A percentile compares a stretch with the other conserved stretches of the same genome.
phyloP scores from a whole-genome alignment of 139 green algal species.

The Chlorella sp. region DNA sequence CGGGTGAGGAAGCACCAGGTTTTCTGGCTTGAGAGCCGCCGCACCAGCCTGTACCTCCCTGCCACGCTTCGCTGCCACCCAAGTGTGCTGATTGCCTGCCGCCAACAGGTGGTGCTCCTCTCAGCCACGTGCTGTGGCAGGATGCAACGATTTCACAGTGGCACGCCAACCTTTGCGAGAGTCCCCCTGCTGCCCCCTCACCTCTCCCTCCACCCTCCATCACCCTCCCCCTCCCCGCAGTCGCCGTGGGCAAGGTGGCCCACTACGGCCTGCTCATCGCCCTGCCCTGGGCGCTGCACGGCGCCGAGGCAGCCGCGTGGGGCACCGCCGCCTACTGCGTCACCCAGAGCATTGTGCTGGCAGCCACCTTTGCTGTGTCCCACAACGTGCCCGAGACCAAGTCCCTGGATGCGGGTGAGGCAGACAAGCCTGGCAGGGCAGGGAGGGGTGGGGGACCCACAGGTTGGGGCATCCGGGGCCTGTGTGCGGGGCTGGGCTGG shows the following conservation, averaged over 20 bases:
- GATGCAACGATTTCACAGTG: no score
- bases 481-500: no score
- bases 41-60: neutral
- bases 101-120: no score
- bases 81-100: no score
- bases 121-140: no score
- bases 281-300: conserved; percentile 65
- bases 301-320: conserved; percentile 52
- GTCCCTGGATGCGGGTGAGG: conserved; percentile 51
- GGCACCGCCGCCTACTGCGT: conserved; percentile 61
- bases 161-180: no score
- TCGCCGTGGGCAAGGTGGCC: conserved; percentile 76
- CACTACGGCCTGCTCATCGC: conserved; percentile 79
- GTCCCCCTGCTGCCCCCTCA: no score
- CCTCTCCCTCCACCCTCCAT: neutral
- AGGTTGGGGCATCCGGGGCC: no score
- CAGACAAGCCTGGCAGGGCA: no score
- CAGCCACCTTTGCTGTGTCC: conserved; percentile 80
- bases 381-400: conserved; percentile 88
- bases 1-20: no score
- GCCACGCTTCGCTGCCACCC: neutral
- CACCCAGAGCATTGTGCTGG: conserved; percentile 79
- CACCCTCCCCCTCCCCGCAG: conserved; percentile 39
- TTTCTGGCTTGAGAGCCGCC: no score
- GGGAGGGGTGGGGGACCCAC: no score